Percentiles rank a stretch among this genome's conserved stretches.
Conservation (phyloP, 345 rosid genomes). For the Bruguiera parviflora region DNA sequence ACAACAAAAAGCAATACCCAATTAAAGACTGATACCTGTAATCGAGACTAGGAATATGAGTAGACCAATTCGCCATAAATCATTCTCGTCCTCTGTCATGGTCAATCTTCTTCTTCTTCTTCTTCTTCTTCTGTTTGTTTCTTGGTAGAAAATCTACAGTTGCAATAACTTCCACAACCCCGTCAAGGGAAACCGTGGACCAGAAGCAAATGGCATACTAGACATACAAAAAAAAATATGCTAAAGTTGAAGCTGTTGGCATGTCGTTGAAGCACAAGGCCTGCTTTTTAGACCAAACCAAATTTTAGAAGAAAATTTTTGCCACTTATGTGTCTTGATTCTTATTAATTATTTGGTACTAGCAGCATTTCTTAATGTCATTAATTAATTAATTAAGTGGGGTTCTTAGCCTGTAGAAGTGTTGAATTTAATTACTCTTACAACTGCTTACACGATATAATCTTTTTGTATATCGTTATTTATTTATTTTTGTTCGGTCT, state of each 20-base stretch:
- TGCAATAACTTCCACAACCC: neutral
- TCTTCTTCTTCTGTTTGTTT: neutral
- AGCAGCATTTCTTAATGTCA: too few species aligned
- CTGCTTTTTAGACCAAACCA: slow-evolving; percentile 30
- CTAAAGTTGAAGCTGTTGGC: slow-evolving; percentile 13
- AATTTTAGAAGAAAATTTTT: slow-evolving; percentile 12
- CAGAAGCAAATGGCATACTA: slow-evolving; percentile 1
- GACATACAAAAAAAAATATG: neutral
- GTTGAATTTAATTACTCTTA: too few species aligned
- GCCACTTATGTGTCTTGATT: neutral
- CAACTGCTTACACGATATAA: neutral
- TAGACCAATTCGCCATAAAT: slow-evolving; percentile 27
- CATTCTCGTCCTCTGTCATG: slow-evolving; percentile 33
- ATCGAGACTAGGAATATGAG: slow-evolving; percentile 26
- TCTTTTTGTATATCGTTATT: neutral
- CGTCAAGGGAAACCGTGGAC: slow-evolving; percentile 10
- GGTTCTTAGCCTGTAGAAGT: too few species aligned
- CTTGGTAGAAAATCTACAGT: slow-evolving; percentile 2
- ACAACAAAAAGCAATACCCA: neutral
- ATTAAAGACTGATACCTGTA: slow-evolving; percentile 21
- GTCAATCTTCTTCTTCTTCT: slow-evolving; percentile 12
- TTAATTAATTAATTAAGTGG: neutral
- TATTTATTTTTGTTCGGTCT: too few species aligned
- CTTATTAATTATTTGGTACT: neutral
- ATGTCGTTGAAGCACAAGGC: slow-evolving; percentile 29